phyloP scores from a whole-genome alignment of 1,139 yeast species.

The Sugiyamaella paludigena region DNA sequence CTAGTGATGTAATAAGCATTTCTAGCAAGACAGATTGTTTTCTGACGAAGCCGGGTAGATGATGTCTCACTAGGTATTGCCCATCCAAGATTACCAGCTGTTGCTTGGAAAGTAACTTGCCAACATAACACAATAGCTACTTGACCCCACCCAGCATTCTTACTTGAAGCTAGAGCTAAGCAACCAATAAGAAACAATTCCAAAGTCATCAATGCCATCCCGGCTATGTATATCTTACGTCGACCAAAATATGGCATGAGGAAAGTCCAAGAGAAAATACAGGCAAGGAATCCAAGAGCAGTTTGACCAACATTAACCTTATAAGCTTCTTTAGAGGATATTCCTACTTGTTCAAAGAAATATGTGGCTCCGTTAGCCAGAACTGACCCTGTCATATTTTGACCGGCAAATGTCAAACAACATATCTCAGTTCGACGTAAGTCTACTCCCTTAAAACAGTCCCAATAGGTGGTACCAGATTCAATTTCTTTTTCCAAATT shows the following conservation, averaged over 20 bases:
- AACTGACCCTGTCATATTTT: slow-evolving; percentile 52
- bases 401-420: slow-evolving; percentile 48
- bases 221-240: slow-evolving; percentile 47
- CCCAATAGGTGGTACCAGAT: slow-evolving; percentile 42
- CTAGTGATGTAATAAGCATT: slow-evolving; percentile 43
- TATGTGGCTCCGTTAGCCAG: slow-evolving; percentile 38
- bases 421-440: slow-evolving; percentile 57
- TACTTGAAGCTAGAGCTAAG: slow-evolving; percentile 12
- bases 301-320: slow-evolving; percentile 33
- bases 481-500: slow-evolving; percentile 44
- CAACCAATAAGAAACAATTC: slow-evolving; percentile 38
- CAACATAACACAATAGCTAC: slow-evolving; percentile 24
- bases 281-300: slow-evolving; percentile 50
- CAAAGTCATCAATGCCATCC: slow-evolving; percentile 41
- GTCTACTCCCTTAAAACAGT: slow-evolving; percentile 53
- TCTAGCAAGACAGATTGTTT: slow-evolving; percentile 55
- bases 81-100: slow-evolving; percentile 57
- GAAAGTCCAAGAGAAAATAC: slow-evolving; percentile 52
- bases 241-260: slow-evolving; percentile 48
- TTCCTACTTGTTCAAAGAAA: slow-evolving; percentile 31
- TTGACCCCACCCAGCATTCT: slow-evolving; percentile 16
- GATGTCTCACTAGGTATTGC: slow-evolving; percentile 56
- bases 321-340: slow-evolving; percentile 25
- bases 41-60: slow-evolving; percentile 51
- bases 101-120: slow-evolving; percentile 44